Evolutionary conservation across 148 eudicot species (phyloP).

Genomic region (Simmondsia chinensis): DNA sequence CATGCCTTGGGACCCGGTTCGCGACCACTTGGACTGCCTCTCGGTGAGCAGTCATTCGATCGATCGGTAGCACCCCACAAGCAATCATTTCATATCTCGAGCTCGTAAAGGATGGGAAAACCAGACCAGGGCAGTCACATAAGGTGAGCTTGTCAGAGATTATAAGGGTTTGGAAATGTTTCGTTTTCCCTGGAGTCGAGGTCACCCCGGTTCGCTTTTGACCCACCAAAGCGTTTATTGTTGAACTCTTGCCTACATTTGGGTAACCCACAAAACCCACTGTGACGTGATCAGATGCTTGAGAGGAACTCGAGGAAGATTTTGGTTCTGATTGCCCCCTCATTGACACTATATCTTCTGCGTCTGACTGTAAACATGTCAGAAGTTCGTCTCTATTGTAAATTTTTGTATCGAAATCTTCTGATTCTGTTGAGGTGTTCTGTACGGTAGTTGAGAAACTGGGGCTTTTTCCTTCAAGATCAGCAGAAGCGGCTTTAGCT

Average conservation of each 20-base stretch:
- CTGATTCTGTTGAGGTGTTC: slow-evolving; percentile 23
- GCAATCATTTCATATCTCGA: slow-evolving; percentile 99
- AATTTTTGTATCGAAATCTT: slow-evolving; percentile 51
- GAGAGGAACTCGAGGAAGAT: slow-evolving; percentile 5
- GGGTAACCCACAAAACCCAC: slow-evolving; percentile 98
- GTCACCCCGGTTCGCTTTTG: slow-evolving; percentile 86
- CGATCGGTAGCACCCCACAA: slow-evolving; percentile 89
- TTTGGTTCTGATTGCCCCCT: slow-evolving; percentile 23
- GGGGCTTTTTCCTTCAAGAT: slow-evolving; percentile 59
- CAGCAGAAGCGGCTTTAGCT: slow-evolving; percentile 95
- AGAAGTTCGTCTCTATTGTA: slow-evolving; percentile 79
- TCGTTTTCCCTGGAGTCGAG: slow-evolving; percentile 91
- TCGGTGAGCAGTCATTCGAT: slow-evolving; percentile 84
- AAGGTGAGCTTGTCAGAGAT: slow-evolving; percentile 80
- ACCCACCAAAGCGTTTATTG: slow-evolving; percentile 91
- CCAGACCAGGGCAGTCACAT: slow-evolving; percentile 98
- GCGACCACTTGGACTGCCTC: slow-evolving; percentile 93
- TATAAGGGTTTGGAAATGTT: slow-evolving; percentile 91
- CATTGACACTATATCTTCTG: slow-evolving; percentile 64
- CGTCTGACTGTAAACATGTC: slow-evolving; percentile 77
- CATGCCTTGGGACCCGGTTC: slow-evolving; percentile 52
- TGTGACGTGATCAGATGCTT: slow-evolving; percentile 28
- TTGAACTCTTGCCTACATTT: slow-evolving; percentile 95
- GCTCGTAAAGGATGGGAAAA: slow-evolving; percentile 92
- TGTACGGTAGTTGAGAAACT: slow-evolving; percentile 12